A percentile compares a stretch with the other conserved stretches of the same genome.
Evolutionary conservation across 1,284 basidiomycete species (phyloP).

Genomic region (Fomes fomentarius): DNA sequence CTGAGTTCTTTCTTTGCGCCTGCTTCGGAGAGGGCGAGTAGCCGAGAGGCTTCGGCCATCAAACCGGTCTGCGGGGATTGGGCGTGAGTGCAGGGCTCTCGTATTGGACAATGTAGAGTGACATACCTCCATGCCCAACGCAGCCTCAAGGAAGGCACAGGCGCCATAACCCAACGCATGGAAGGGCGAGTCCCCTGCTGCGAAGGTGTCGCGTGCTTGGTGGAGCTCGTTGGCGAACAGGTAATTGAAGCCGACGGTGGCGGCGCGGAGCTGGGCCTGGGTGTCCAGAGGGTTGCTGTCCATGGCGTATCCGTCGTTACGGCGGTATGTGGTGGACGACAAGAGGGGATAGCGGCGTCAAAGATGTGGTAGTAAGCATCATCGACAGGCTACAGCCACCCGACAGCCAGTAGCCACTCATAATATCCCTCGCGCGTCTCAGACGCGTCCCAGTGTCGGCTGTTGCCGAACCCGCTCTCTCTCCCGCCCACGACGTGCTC

Average conservation of each 20-base stretch:
- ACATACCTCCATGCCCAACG: constrained; percentile 79
- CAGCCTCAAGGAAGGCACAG: constrained; percentile 74
- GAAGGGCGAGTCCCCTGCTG: constrained; percentile 59
- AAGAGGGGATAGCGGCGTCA: neutral
- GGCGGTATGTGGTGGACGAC: neutral
- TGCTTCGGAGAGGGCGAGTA: constrained; percentile 60
- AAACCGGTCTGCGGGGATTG: constrained; percentile 42
- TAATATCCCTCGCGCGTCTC: too few relatives aligned
- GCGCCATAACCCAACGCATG: constrained; percentile 75
- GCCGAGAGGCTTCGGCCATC: constrained; percentile 59
- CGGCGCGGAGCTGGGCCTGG: constrained; percentile 45
- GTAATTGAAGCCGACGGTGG: constrained; percentile 63
- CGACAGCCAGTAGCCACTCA: neutral
- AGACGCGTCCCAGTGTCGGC: neutral
- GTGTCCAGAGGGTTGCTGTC: constrained; percentile 29
- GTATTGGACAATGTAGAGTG: neutral
- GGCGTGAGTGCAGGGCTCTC: constrained; percentile 7
- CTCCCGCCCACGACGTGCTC: constrained; percentile 1
- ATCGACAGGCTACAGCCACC: neutral
- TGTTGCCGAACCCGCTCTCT: neutral
- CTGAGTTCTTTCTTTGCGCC: constrained; percentile 61
- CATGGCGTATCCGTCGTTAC: constrained; percentile 15
- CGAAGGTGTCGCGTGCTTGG: constrained; percentile 54
- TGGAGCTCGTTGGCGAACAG: constrained; percentile 70
- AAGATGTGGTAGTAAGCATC: neutral